Evolutionary conservation across 148 eudicot genomes (phyloP).

Genomic region (Arctostaphylos glauca): DNA sequence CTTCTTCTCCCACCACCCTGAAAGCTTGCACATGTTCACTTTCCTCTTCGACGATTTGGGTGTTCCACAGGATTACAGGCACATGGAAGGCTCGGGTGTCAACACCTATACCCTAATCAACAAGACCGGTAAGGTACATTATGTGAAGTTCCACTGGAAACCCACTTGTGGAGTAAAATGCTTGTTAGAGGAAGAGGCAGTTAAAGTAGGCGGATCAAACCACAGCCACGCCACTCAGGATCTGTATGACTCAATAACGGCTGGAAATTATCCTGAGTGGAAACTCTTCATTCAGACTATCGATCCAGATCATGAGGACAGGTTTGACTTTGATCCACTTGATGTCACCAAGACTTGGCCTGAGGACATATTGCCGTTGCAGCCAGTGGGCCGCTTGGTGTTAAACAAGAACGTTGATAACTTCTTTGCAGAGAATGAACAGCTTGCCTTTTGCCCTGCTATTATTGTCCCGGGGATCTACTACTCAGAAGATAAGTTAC

Average conservation of each 20-base stretch:
- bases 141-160: slow-evolving; percentile 96
- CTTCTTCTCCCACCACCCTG: slow-evolving; percentile 96
- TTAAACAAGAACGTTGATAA: slow-evolving; percentile 94
- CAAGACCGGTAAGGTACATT: slow-evolving; percentile 76
- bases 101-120: slow-evolving; percentile 73
- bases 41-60: slow-evolving; percentile 91
- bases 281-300: slow-evolving; percentile 80
- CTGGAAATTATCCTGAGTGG: slow-evolving; percentile 98
- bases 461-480: slow-evolving; percentile 79
- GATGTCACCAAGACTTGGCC: slow-evolving; percentile 97
- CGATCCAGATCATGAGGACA: slow-evolving; percentile 85
- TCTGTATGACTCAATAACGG: slow-evolving; percentile 82
- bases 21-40: slow-evolving; percentile 77
- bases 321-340: slow-evolving; percentile 89
- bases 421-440: slow-evolving; percentile 93
- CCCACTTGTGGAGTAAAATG: slow-evolving; percentile 92
- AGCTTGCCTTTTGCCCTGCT: slow-evolving; percentile 86
- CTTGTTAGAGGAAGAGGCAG: slow-evolving; percentile 75
- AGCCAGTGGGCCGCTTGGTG: slow-evolving; percentile 92
- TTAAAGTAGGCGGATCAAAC: slow-evolving; percentile 83
- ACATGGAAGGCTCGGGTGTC: slow-evolving; percentile 98
- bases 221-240: slow-evolving; percentile 99
- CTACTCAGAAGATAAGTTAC: slow-evolving; percentile 90
- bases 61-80: slow-evolving; percentile 78
- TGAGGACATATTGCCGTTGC: slow-evolving; percentile 82